phyloP scores from a whole-genome alignment of 1,284 basidiomycete species.

The Agroathelia rolfsii region DNA sequence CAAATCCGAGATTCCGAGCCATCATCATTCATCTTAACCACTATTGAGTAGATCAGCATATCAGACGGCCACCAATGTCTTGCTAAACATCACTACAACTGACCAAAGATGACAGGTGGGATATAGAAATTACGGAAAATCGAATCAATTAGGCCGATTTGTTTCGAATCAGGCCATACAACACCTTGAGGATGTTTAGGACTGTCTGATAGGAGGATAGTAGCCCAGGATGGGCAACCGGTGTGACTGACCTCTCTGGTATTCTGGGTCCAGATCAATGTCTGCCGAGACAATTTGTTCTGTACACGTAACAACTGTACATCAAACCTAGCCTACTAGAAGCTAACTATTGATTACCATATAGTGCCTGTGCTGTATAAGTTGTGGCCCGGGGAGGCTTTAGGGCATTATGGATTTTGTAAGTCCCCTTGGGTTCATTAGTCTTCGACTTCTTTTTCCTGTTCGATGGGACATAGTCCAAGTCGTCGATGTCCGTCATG shows the following conservation, averaged over 20 bases:
- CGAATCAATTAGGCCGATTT: conserved; percentile 42
- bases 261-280: conserved; percentile 63
- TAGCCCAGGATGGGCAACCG: too few species aligned
- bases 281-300: conserved; percentile 51
- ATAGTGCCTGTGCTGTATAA: conserved; percentile 56
- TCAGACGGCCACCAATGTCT: too few species aligned
- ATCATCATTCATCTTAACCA: conserved; percentile 39
- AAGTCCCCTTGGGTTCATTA: conserved; percentile 22
- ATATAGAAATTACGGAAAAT: conserved; percentile 47
- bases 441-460: conserved; percentile 12
- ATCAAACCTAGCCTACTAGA: not conserved
- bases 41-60: conserved; percentile 16
- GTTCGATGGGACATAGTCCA: conserved; percentile 13
- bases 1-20: conserved; percentile 56
- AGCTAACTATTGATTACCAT: conserved; percentile 30
- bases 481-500: too few species aligned
- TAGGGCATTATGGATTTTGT: conserved; percentile 44
- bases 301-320: conserved; percentile 16
- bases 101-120: conserved; percentile 63
- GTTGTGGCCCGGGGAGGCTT: conserved; percentile 55
- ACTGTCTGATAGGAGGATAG: not conserved
- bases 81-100: conserved; percentile 10
- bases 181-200: conserved; percentile 33
- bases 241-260: conserved; percentile 62
- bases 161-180: conserved; percentile 51